phyloP scores from a whole-genome alignment of 257 asterid genomes.

The Anisodus tanguticus region DNA sequence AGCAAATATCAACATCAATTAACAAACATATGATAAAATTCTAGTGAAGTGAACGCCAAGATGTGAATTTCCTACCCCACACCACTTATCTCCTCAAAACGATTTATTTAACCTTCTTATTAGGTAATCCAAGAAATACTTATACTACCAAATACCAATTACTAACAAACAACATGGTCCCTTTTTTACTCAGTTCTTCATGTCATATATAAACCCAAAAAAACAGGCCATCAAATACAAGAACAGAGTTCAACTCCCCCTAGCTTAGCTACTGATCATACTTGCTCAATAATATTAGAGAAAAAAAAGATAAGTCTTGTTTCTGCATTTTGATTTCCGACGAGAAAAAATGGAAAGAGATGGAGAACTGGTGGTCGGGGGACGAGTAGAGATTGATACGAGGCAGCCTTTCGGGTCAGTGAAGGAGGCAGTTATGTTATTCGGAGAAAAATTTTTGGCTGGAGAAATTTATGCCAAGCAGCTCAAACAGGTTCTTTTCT shows the following conservation, averaged over 20 bases:
- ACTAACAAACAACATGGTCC: slow-evolving; percentile 5
- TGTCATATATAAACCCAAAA: no score
- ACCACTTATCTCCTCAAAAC: no score
- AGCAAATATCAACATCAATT: slow-evolving; percentile 62
- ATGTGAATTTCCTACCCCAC: slow-evolving; percentile 39
- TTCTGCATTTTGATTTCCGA: no score
- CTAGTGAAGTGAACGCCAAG: slow-evolving; percentile 96
- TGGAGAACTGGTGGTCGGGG: slow-evolving; percentile 68
- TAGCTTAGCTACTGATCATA: no score
- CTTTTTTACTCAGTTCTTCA: not conserved
- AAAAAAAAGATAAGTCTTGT: no score
- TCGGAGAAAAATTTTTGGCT: slow-evolving; percentile 77
- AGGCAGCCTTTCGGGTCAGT: slow-evolving; percentile 81
- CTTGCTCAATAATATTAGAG: no score
- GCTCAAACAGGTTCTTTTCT: slow-evolving; percentile 54
- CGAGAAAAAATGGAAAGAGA: slow-evolving; percentile 43
- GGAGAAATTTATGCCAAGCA: slow-evolving; percentile 72
- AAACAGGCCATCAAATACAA: not conserved
- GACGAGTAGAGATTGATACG: slow-evolving; percentile 83
- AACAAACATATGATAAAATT: slow-evolving; percentile 45
- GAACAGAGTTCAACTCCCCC: not conserved
- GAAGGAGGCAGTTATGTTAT: slow-evolving; percentile 74
- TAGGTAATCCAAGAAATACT: no score
- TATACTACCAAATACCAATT: not conserved
- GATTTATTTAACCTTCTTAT: no score